Evolutionary conservation across 108 stramenopile species (phyloP), one percentile per base, ranked within the genome.

Genomic region (Cyclostephanos invisitatus): DNA sequence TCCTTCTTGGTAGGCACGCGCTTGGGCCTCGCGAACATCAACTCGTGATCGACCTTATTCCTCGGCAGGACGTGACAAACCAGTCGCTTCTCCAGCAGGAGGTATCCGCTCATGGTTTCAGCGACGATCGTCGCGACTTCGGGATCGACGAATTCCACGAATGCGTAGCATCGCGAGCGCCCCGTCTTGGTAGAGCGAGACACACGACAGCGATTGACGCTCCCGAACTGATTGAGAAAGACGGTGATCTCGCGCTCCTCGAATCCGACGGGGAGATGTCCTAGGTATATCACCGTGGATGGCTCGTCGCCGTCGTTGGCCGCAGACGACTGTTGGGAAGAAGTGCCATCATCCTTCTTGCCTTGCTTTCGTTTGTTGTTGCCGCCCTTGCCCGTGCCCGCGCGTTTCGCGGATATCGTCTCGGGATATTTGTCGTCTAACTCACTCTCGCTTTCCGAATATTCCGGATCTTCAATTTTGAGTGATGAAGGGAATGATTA

Each of bases 201-300:
- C 17, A 99, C 68, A 14, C 92, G 82, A 53, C 96, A 78, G 48
- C 85, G 82, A 5, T 58, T 54, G 2, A 99, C 93, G 28, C 82
- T 84, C 12, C 99, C 99, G 64, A 99, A 99, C 75, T 99, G 98
- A 11, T 81, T 67, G 57, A 99, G 84, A 78, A 99, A 99, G 37
- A 71, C 83, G 21, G 64, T 59, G 40, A 99, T 77, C 73, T 98
- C 96, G 29, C 76, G 78, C 77, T 99, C 99, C 76, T 96, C 95
- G 48, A 98, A 98, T 3, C 94, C 94, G 56, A 74, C 74, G 18
- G 98, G 97, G 60, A 99, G 77, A 78, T 98, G 99, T 0, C 98
- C 98, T 36, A 99, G 74, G 80, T 99, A 99, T 12, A 99, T 74
- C 29, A 98, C 97, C 9, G 73, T 78, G 0, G 87, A 75, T 20